Base-by-base conservation (phyloP, 2,329 filamentous ascomycete species). In the Claviceps sorghi region DNA sequence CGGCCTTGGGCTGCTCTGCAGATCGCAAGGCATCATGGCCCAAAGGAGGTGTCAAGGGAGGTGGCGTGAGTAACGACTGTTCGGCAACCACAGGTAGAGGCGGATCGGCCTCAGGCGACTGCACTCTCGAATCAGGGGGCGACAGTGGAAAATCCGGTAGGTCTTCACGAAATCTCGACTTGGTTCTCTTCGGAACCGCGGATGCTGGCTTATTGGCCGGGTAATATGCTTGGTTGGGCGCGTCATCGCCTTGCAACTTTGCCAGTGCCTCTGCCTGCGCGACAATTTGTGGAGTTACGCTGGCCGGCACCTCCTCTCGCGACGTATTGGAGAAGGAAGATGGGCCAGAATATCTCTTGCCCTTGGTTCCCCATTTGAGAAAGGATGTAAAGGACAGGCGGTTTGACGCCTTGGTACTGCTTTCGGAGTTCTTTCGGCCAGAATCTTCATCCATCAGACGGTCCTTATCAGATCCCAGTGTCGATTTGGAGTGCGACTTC, bases 261-360 rank as follows among this genome's bases (percentile, higher is more conserved):
- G 66, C 65, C 42, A 66, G 61, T 19, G 64, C 65, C 50, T 65
- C 63, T 3, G 65, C 62, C 38, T 69, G 65, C 5, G 62, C 58
- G 36, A 59, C 57, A 22, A n/a, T 51, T 8, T 57, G 53, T 6
- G 41, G 3, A 21, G 58, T 58, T 32, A 59, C 59, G 11, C 61
- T 59, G 8, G 59, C 67, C 48, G 73, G 69, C 74, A 95, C 91
- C 17, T 90, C 94, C 62, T 95, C 90, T 57, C 89, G 79, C 1
- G 90, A 95, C 0, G 88, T 87, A 61, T 95, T 95, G 4, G 88
- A 89, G 64, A 95, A 93, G n/a, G 90, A 89, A 0, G 87, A 85
- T 3, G 84, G 76, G 63, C 74, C 56, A 64, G 77, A 67, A 63
- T 71, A 63, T 67, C 80, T 67, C 69, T 77, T 72, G 65, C 72